Conservation (phyloP, 2,329 filamentous ascomycete species). For the Clarireedia monteithiana region DNA sequence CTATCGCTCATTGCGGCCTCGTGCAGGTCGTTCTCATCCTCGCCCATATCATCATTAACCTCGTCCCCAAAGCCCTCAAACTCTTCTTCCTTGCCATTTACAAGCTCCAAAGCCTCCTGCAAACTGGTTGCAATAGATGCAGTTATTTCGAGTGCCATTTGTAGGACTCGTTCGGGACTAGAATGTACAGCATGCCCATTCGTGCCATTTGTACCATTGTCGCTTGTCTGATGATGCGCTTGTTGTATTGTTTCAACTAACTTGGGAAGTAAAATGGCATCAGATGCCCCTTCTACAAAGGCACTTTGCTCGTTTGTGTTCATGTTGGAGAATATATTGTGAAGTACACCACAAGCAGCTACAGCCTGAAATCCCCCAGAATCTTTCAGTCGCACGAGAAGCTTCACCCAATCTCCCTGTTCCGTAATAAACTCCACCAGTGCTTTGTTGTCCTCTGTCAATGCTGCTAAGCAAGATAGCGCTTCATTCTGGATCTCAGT, state of each 20-base stretch:
- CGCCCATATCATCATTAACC: conserved; percentile 28
- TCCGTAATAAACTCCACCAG: conserved; percentile 46
- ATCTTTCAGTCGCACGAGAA: conserved; percentile 41
- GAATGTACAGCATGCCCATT: conserved; percentile 19
- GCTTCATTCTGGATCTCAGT: conserved; percentile 36
- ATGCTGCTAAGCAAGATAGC: conserved; percentile 46
- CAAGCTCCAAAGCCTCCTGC: conserved; percentile 42
- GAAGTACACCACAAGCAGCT: conserved; percentile 52
- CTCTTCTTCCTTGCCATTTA: conserved; percentile 33
- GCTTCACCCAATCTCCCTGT: conserved; percentile 42
- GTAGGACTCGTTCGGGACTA: conserved; percentile 25
- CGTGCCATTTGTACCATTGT: conserved; percentile 8
- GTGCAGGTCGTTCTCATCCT: conserved; percentile 35
- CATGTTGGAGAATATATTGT: conserved; percentile 51
- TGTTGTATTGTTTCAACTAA: conserved; percentile 31
- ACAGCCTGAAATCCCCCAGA: conserved; percentile 42
- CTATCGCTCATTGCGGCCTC: conserved; percentile 33
- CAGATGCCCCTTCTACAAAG: conserved; percentile 40
- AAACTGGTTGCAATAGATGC: conserved; percentile 57
- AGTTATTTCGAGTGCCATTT: conserved; percentile 51
- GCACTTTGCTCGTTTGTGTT: conserved; percentile 45
- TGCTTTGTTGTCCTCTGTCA: conserved; percentile 52
- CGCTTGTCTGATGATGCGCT: conserved; percentile 4
- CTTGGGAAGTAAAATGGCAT: conserved; percentile 42
- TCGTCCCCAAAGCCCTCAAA: conserved; percentile 33